phyloP scores from a whole-genome alignment of 345 rosid species.

The Citrus unshiu region DNA sequence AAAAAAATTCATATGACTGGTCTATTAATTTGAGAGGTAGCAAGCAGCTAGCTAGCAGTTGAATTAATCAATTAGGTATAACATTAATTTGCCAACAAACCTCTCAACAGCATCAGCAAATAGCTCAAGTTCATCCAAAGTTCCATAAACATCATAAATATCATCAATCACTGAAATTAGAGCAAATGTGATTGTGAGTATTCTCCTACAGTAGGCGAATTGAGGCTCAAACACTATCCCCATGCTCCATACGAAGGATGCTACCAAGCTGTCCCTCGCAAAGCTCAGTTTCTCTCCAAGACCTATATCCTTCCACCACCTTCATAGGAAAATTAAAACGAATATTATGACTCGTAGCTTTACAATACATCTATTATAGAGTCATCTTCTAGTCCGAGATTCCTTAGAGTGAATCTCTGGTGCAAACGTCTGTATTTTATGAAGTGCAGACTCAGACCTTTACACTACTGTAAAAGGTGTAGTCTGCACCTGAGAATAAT shows the following conservation, averaged over 20 bases:
- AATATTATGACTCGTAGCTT: too few relatives aligned
- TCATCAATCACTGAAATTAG: slow-evolving; percentile 21
- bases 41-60: too few relatives aligned
- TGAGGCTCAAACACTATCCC: slow-evolving; percentile 15
- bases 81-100: not conserved
- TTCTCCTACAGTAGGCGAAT: not conserved
- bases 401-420: too few relatives aligned
- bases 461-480: too few relatives aligned
- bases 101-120: slow-evolving; percentile 24
- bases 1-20: too few relatives aligned
- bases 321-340: not conserved
- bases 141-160: slow-evolving; percentile 11
- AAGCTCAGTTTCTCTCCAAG: slow-evolving; percentile 13
- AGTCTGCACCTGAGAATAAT: too few relatives aligned
- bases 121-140: slow-evolving; percentile 15
- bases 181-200: not conserved
- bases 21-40: too few relatives aligned
- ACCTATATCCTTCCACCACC: slow-evolving; percentile 24
- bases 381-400: too few relatives aligned
- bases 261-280: not conserved
- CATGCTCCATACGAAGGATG: slow-evolving; percentile 9
- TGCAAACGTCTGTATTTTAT: too few relatives aligned
- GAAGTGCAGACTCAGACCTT: too few relatives aligned
- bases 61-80: too few relatives aligned
- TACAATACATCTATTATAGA: too few relatives aligned